Conservation (phyloP, 1,139 yeast species). For the Trichomonascaceae sp. region DNA sequence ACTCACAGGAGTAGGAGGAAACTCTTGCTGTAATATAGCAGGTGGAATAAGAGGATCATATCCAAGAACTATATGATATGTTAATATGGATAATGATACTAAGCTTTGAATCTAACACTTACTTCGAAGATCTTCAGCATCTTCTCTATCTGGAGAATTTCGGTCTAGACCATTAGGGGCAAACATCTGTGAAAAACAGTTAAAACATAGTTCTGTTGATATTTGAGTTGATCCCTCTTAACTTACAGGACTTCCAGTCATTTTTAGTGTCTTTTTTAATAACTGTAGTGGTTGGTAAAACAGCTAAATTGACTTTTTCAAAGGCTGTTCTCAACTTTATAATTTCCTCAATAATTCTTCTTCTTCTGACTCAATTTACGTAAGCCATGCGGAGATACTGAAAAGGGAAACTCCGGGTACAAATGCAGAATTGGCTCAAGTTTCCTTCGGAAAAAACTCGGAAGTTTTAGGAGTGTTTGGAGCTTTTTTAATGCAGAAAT, state of each 20-base stretch:
- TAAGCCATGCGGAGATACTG: not conserved
- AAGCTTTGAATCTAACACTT: not conserved
- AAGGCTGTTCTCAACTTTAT: not conserved
- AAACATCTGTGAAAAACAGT: conserved; percentile 40
- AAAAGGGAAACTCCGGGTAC: not conserved
- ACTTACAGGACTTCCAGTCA: not conserved
- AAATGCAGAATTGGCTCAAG: not conserved
- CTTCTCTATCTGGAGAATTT: conserved; percentile 21
- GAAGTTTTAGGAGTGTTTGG: no score
- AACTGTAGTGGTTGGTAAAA: not conserved
- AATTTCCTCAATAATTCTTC: not conserved
- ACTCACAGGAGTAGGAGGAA: conserved; percentile 58
- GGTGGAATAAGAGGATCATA: conserved; percentile 92
- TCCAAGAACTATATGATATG: conserved; percentile 43
- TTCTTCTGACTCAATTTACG: not conserved
- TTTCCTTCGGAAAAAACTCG: not conserved
- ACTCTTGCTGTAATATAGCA: conserved; percentile 71
- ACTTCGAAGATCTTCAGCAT: conserved; percentile 78
- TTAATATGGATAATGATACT: not conserved
- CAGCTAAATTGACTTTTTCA: not conserved
- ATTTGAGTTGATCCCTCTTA: no score
- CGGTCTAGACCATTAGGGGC: conserved; percentile 35
- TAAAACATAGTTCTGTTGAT: no score
- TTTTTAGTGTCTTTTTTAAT: not conserved
- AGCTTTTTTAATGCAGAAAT: no score